Evolutionary conservation across 1,139 yeast species (phyloP).

Genomic region (Kazachstania sp.): DNA sequence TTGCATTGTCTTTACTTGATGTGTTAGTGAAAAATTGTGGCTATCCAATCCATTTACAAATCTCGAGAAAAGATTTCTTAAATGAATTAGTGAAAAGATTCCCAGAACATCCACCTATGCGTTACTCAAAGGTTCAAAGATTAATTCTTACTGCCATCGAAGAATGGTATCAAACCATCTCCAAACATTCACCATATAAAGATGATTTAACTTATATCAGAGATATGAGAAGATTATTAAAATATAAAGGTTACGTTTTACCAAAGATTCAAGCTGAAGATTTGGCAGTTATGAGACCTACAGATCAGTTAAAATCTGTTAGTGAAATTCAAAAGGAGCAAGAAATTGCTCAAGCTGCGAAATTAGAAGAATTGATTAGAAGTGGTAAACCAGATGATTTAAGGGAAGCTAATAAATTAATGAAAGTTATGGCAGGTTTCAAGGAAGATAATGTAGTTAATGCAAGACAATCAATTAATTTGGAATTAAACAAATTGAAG

Average conservation of each 20-base stretch:
- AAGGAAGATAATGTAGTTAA: constrained; percentile 63
- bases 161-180: constrained; percentile 95
- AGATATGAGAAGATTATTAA: constrained; percentile 88
- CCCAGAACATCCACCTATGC: constrained; percentile 89
- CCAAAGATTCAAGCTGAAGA: constrained; percentile 89
- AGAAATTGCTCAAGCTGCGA: constrained; percentile 85
- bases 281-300: constrained; percentile 88
- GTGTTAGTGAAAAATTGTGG: constrained; percentile 96
- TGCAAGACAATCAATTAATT: constrained; percentile 70
- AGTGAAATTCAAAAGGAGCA: constrained; percentile 91
- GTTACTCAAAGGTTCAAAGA: constrained; percentile 76
- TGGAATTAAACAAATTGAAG: constrained; percentile 75
- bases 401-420: constrained; percentile 89
- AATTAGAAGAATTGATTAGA: constrained; percentile 88
- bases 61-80: constrained; percentile 86
- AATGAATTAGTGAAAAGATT: constrained; percentile 87
- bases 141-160: constrained; percentile 83
- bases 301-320: constrained; percentile 78
- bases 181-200: constrained; percentile 81
- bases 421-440: constrained; percentile 98
- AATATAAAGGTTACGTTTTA: constrained; percentile 82
- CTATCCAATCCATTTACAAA: constrained; percentile 90
- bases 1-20: constrained; percentile 57
- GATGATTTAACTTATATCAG: constrained; percentile 87
- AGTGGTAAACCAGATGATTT: constrained; percentile 94